Conservation (phyloP, 805 yeast species). For the Candida maris region DNA sequence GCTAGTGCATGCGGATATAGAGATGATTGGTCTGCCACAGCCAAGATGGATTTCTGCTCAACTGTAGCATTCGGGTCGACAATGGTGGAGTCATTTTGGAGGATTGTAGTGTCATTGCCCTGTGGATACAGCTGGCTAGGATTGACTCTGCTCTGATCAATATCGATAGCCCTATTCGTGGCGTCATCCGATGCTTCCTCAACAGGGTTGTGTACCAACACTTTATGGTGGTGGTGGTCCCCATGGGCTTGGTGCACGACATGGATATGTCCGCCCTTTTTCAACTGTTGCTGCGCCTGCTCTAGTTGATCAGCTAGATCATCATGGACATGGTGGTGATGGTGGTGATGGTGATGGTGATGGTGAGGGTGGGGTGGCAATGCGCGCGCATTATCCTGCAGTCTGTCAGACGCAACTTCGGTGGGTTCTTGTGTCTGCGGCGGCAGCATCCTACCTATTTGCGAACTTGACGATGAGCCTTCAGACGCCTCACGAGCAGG, state of each 20-base stretch:
- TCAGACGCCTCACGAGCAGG: too few species aligned
- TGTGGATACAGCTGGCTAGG: slow-evolving; percentile 1
- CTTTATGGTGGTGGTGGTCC: slow-evolving; percentile 27
- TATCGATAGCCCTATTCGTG: slow-evolving; percentile 1
- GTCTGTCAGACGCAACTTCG: too few species aligned
- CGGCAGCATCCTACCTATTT: too few species aligned
- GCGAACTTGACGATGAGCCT: too few species aligned
- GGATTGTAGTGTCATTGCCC: slow-evolving; percentile 25
- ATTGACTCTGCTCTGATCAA: slow-evolving; percentile 1
- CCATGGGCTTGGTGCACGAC: slow-evolving; percentile 30
- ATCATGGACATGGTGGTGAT: slow-evolving; percentile 28
- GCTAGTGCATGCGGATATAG: neutral
- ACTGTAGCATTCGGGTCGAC: slow-evolving; percentile 24
- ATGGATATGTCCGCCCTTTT: slow-evolving; percentile 27
- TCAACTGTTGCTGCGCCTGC: slow-evolving; percentile 25
- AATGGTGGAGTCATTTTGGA: slow-evolving; percentile 26
- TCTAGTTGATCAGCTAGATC: slow-evolving; percentile 21
- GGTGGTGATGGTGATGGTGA: slow-evolving; percentile 22
- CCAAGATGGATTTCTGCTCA: slow-evolving; percentile 9
- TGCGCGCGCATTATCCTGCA: too few species aligned
- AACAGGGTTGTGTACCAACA: slow-evolving; percentile 24
- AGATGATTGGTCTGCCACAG: slow-evolving; percentile 4
- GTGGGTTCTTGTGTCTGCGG: too few species aligned
- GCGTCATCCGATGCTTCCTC: slow-evolving; percentile 7
- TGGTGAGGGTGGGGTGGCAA: too few species aligned